Evolutionary conservation across 2,329 filamentous ascomycete species (phyloP).

Genomic region (Aspergillus flavus): DNA sequence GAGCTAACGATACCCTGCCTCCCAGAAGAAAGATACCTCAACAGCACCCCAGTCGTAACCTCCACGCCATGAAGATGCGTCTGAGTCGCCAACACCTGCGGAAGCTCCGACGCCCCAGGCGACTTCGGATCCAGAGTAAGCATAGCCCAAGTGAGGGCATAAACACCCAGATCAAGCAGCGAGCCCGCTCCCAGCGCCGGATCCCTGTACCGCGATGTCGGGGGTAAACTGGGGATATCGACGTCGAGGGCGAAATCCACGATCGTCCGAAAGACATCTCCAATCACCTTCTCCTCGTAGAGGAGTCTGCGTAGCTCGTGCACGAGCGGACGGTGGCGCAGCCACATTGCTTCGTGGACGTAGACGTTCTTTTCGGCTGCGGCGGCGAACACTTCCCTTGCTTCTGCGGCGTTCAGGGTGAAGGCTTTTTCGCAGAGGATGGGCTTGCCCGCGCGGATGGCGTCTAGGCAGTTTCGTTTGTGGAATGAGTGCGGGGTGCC

Average conservation of each 20-base stretch:
- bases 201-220: conserved; percentile 5
- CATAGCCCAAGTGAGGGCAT: conserved; percentile 19
- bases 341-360: conserved; percentile 21
- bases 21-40: conserved; percentile 43
- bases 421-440: conserved; percentile 59
- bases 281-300: neutral
- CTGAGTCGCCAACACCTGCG: conserved; percentile 13
- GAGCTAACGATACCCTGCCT: conserved; percentile 49
- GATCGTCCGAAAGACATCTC: neutral
- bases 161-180: conserved; percentile 19
- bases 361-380: conserved; percentile 26
- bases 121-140: conserved; percentile 10
- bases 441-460: conserved; percentile 55
- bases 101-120: conserved; percentile 2
- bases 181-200: conserved; percentile 16
- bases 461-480: conserved; percentile 51
- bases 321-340: conserved; percentile 8
- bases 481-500: conserved; percentile 34
- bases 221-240: neutral
- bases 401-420: conserved; percentile 50
- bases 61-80: conserved; percentile 30
- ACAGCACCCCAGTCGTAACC: conserved; percentile 39
- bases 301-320: neutral
- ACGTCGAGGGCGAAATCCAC: neutral
- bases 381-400: conserved; percentile 46